Conservation (phyloP, 73 alveolate genomes). For the Paramecium caudatum region DNA sequence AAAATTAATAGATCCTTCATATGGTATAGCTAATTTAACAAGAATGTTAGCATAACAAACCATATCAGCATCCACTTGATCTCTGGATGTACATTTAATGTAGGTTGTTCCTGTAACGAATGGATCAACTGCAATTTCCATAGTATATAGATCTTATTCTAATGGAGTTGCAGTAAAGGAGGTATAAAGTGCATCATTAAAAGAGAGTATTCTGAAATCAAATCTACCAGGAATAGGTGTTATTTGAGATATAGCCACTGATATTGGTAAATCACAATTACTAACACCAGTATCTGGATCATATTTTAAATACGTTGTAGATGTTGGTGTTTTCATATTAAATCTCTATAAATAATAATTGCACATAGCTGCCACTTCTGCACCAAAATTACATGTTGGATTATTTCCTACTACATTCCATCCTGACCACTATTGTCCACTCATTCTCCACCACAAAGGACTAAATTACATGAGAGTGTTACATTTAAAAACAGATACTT, state of each 20-base stretch:
- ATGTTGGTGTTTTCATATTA: conserved; percentile 37
- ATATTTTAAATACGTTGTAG: conserved; percentile 68
- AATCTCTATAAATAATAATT: conserved; percentile 39
- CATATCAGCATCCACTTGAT: conserved; percentile 55
- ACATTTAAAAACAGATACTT: conserved; percentile 25
- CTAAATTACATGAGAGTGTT: no score
- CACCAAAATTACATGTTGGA: conserved; percentile 70
- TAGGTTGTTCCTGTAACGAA: conserved; percentile 12
- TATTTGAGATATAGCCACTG: neutral
- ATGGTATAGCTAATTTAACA: conserved; percentile 30
- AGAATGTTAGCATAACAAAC: neutral
- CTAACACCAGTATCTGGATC: conserved; percentile 58
- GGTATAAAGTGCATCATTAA: conserved; percentile 55
- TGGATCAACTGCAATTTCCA: conserved; percentile 70
- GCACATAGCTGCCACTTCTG: conserved; percentile 12
- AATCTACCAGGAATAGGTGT: conserved; percentile 73
- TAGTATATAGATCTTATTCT: conserved; percentile 68
- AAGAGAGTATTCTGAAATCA: conserved; percentile 65
- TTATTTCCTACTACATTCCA: conserved; percentile 24
- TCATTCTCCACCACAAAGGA: conserved; percentile 71
- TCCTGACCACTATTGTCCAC: neutral
- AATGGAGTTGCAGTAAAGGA: conserved; percentile 45
- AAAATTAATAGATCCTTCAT: conserved; percentile 76
- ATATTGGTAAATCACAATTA: conserved; percentile 72
- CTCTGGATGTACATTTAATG: conserved; percentile 59